Evolutionary conservation across 129 eudicot genomes (phyloP), one percentile per base, ranked within the genome.

Genomic region (Heracleum sosnowskyi): DNA sequence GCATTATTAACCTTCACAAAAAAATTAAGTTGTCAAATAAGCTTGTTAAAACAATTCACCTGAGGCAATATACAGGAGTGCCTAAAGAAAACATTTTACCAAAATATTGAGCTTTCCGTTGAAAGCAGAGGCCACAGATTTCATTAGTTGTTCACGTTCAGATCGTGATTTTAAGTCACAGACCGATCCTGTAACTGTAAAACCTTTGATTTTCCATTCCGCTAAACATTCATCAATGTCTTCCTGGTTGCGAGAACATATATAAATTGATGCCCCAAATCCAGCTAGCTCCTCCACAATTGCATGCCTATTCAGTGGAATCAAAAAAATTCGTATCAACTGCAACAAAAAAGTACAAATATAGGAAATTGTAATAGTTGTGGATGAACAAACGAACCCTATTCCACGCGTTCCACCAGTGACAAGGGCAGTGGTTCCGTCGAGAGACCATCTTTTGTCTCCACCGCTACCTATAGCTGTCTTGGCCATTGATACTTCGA

Each of bases 401-500:
- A 84, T 84, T 75, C 90, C 88, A 72, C 78, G 82, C 8, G 90
- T 87, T 62, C 90, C 88, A 22, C 90, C 88, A 15, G 90, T 87
- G 77, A 84, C 90, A 5, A 87, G 84, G 49, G 88, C 86, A 11
- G 86, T 77, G 77, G 44, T 82, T 60, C 88, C 90, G 76, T 81
- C 74, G 36, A 86, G 87, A 81, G 85, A 81, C 90, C 90, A 86
- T 33, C 87, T 76, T 24, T 44, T 77, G 31, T 86, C 80, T 31
- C 80, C 53, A 40, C 73, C 9, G 22, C 36, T 29, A 55, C 51
- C 37, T 13, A 37, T 4, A 11, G 22, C 39, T 36, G 49, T 40
- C 39, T 57, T 57, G 31, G 66, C 66, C 66, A 57, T 57, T 57
- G 66, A n/a, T 57, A n/a, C 7, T 2, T 57, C 15, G 29, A 55